Evolutionary conservation across 164 flowering plant species (phyloP), one percentile per base, ranked within the genome.

Genomic region (Berberis thunbergii): DNA sequence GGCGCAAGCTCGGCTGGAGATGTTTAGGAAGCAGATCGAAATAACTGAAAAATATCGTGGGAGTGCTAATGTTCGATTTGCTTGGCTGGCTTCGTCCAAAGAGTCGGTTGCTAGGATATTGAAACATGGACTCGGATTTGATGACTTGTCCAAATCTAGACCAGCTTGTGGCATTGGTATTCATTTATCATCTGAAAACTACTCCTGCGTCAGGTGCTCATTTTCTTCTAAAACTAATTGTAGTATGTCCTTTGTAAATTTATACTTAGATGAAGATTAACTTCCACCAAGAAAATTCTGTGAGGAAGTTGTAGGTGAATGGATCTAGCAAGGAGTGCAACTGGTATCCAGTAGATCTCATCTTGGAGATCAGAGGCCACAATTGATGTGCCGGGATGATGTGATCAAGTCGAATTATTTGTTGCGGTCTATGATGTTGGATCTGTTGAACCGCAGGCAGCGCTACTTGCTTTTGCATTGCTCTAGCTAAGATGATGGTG

Each of bases 71-170:
- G 81, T 95, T 64, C 71, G 66, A 6, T 82, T 74, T 84, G 99
- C 91, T 38, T 95, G 99, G 99, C 86, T 91, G 69, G 78, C 86
- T 70, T 69, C 76, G 63, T 75, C 91, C 0, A 81, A 81, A 54
- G 82, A 62, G 55, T 83, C 69, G 4, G 53, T 75, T 1, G 61
- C 82, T 43, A 69, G 72, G 45, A 73, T 88, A n/a, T 71, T 84
- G 85, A 72, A 61, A 57, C 75, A 86, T 77, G 96, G 97, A 10
- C 72, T 91, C 66, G 83, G 87, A n/a, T 61, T 72, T 64, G 70
- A 68, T 75, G 81, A 69, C 46, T 49, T 64, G 3, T 73, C 77
- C 6, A 77, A 67, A 44, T 62, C 55, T 40, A 77, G 70, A 72
- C 70, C 84, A 43, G 45, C 43, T 0, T 76, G 80, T 78, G 96